Base-by-base conservation (phyloP, 176 grass and related monocot genomes). In the Echinochloa phyllopogon region DNA sequence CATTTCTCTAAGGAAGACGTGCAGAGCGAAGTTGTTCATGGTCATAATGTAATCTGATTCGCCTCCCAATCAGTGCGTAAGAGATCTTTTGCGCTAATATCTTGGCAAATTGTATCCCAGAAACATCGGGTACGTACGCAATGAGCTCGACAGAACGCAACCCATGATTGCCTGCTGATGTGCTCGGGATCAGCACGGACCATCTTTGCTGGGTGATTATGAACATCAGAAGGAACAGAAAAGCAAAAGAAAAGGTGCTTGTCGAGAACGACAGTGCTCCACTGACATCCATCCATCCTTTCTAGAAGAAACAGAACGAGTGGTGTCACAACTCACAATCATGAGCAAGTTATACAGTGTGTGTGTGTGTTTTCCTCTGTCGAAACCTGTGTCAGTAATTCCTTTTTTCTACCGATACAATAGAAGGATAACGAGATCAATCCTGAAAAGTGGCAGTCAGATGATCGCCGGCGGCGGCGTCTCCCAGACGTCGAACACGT, bases 401-500 rank as follows among this genome's bases (percentile, higher is more conserved):
- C 45, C 3, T 36, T 36, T 36, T 42, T 6, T 27, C 20, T 36
- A 6, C 24, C 7, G 39, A 48, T 55, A 38, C 10, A 55, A 23
- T 17, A 21, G 0, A 4, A 17, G 5, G 29, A 33, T n/a, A 21
- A 57, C 37, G 36, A 39, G 5, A 44, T 3, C 23, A 70, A 74
- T 74, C 51, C n/a, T 73, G 47, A 33, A 33, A 33, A 33, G 29
- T 40, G 25, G 36, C 55, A 10, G 16, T 86, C 73, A 95, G 80
- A 97, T 93, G 78, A 97, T 86, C 27, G 91, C 74, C 69, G 77
- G 73, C 25, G 96, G 93, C 55, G 89, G 87, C 16, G 93, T 87
- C 65, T 96, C 93, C 96, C 96, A 98, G 12, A 98, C 86, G 43
- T 98, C 96, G 67, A 98, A 89, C 18, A 94, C 93, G 8, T 98